Evolutionary conservation across 306 rosid genomes (phyloP), one percentile per base, ranked within the genome.

Genomic region (Malus orientalis): DNA sequence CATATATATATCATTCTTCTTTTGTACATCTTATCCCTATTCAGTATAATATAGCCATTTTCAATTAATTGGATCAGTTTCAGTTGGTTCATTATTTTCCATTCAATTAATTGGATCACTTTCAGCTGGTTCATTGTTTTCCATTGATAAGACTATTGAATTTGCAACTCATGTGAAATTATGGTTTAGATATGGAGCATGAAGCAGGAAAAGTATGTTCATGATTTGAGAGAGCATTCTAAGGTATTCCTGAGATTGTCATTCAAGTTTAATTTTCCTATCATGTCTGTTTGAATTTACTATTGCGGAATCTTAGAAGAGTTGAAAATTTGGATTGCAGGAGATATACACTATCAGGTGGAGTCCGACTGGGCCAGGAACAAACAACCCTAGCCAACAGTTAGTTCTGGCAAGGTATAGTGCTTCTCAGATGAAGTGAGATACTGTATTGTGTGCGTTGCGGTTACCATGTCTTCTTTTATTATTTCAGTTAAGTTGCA

Each of bases 331-430:
- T 81, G 45, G 67, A 79, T 80, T 82, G 69, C 86, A 93, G 98
- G 98, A 91, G 84, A 90, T 93, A 79, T 93, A 93, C 85, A 90
- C 98, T 15, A 85, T 93, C 86, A 87, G 93, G 84, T 93, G 98
- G 98, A 93, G 98, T 79, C 98, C 98, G 33, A 93, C 96, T 44
- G 97, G 98, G 70, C 86, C 93, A 0, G 88, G 93, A 72, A 89
- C 98, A 76, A 90, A 64, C 85, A 92, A 95, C 69, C 92, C 97
- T 11, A 90, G 88, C 81, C 87, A 85, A 62, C 91, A 90, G 79
- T 87, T 92, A 82, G 78, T 95, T 81, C 86, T 95, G 77, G 98
- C 98, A 47, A 95, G 98, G 98, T 95, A 70, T 60, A 29, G 59
- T 64, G 70, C 73, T 40, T n/a, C 69, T n/a, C 8, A 54, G 53